phyloP scores from a whole-genome alignment of 371 early-diverging fungal genomes.

The Apophysomyces elegans region DNA sequence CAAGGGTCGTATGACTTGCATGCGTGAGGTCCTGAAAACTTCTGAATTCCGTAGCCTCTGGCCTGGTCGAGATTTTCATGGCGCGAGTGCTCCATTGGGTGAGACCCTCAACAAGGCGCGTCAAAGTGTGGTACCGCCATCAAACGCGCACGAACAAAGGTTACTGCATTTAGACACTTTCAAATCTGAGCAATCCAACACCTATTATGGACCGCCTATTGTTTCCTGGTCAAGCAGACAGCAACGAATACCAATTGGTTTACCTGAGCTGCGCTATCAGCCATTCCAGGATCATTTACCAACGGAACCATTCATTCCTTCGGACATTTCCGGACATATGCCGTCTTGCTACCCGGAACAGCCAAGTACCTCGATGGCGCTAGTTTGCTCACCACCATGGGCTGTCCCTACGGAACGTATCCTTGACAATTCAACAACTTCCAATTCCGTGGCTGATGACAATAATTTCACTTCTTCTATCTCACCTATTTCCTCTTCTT shows the following conservation, averaged over 20 bases:
- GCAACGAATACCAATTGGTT: not conserved
- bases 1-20: constrained; percentile 24
- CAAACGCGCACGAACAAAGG: not conserved
- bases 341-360: not conserved
- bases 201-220: not conserved
- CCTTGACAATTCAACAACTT: too few relatives aligned
- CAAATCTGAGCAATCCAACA: not conserved
- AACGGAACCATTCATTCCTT: not conserved
- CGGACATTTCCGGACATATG: not conserved
- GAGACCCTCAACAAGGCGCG: not conserved
- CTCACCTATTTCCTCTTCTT: too few relatives aligned
- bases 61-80: constrained; percentile 16
- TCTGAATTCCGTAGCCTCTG: constrained; percentile 26
- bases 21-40: constrained; percentile 21
- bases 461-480: too few relatives aligned
- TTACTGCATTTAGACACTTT: not conserved
- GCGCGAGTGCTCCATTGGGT: constrained; percentile 15
- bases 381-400: too few relatives aligned
- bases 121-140: not conserved
- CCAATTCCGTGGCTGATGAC: too few relatives aligned
- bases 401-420: too few relatives aligned
- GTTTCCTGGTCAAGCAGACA: not conserved
- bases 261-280: not conserved
- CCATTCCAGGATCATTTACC: too few relatives aligned
- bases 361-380: too few relatives aligned